Evolutionary conservation across 2,329 filamentous ascomycete species (phyloP), one percentile per base, ranked within the genome.

Genomic region (Remersonia thermophila): DNA sequence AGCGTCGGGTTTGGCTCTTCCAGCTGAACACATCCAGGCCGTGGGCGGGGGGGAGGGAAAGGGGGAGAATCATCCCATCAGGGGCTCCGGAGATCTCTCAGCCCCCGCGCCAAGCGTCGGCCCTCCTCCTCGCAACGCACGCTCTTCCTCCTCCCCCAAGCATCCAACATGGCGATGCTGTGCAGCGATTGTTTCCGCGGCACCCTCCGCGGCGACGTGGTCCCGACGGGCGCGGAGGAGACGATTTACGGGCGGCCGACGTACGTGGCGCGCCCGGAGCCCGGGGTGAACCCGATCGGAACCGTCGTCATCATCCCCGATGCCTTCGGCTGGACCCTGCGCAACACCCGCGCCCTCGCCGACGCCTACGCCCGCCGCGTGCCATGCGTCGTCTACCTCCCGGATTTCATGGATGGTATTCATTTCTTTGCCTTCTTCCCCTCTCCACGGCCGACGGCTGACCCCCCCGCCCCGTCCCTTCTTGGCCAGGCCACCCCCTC

Each of bases 371-470:
- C 67, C 11, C 52, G 58, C 37, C 58, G 58, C 33, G 62, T 63
- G 0, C 52, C 51, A 3, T 65, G 59, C 43, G 50, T 54, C 5
- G 65, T 71, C 16, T 67, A 67, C 44, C 44, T 68, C 18, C 68
- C 67, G 0, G 67, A 72, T 40, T 67, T 72, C 44, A 67, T 69
- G 61, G 54, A 60, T 40, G 66, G 64, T 62, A 11, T 6, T 5
- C 11, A 7, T 28, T 4, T 28, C 12, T 11, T 37, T 14, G 27
- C 33, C 11, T 30, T 25, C 7, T 12, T 31, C 17, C 31, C 11
- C 28, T 36, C 25, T 8, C 25, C 7, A 14, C 15, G 25, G 15
- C 31, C 18, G 4, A n/a, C 31, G 2, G 9, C 9, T n/a, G 11
- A 3, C 18, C 15, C 23, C 8, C 16, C 3, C 3, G 3, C 16